Base-by-base conservation (phyloP, 768 basidiomycete genomes). In the Termitomyces heimii region DNA sequence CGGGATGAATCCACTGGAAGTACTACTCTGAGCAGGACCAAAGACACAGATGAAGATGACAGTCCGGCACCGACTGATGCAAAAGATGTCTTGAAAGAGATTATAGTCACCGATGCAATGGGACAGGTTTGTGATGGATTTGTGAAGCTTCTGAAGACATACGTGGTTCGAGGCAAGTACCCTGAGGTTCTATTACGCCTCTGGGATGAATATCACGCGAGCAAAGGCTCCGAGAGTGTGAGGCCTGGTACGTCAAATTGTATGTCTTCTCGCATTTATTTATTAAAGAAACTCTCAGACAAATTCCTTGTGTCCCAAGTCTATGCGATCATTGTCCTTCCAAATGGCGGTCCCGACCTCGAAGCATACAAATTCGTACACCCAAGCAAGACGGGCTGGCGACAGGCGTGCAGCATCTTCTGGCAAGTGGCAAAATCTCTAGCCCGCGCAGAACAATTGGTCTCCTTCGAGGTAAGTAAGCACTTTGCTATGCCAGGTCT, bases 391-490 rank as follows among this genome's bases (percentile, higher is more conserved):
- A 73, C 66, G 22, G 89, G 80, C 5, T 98, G 96, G 96, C 77
- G 78, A 26, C 89, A 98, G 70, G 94, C 95, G 7, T 87, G 84
- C 62, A 88, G 86, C 56, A 71, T 98, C 26, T 93, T 98, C 70
- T 94, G 91, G 89, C 95, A 97, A 71, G 88, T 96, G 5, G 79
- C 84, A 0, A 83, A 83, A 54, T 76, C 90, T 4, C 79, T 98
- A 3, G 84, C 83, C 0, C 78, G 82, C 44, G 97, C 93, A 2
- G 97, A 99, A 67, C 77, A 82, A 35, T 72, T 87, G 49, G 84
- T 88, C 14, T 77, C 82, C 13, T 98, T 99, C 56, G 97, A 99
- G 83, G 96, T 97, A 61, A 55, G 96, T 97, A 61, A 55, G 82
- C 63, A 24, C 32, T 24, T 43, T 40, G 3, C 37, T 50, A 47